Percentiles rank a stretch among this genome's conserved stretches.
Evolutionary conservation across 2,329 filamentous ascomycete species (phyloP).

Genomic region (Fusarium kyushuense): DNA sequence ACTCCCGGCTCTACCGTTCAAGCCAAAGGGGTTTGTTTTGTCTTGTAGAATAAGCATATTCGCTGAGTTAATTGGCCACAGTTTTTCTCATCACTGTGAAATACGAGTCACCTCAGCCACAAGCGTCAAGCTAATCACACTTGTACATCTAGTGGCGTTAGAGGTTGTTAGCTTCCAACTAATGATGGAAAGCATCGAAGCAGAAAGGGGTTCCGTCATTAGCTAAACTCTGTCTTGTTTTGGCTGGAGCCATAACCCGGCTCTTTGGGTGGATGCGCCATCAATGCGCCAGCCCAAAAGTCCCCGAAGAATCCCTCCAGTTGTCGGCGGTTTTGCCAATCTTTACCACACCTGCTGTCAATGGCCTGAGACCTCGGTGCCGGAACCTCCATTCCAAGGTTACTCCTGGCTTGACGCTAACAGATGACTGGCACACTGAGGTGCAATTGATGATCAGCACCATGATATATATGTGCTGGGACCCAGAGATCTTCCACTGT

Average conservation of each 20-base stretch:
- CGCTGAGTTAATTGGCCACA: not conserved
- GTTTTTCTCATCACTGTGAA: not conserved
- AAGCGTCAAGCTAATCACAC: not conserved
- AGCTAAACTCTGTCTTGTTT: not conserved
- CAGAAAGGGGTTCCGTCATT: conserved; percentile 16
- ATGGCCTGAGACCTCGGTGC: conserved; percentile 20
- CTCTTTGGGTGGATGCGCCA: conserved; percentile 3
- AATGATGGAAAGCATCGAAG: not conserved
- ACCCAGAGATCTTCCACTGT: conserved; percentile 12
- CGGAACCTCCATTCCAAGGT: conserved; percentile 5
- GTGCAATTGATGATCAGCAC: not conserved
- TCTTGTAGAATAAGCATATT: not conserved
- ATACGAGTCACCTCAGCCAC: not conserved
- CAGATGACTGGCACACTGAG: not conserved
- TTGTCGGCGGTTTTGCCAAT: conserved; percentile 26
- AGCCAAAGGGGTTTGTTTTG: not conserved
- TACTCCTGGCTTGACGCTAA: conserved; percentile 1
- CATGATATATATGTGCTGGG: conserved; percentile 26
- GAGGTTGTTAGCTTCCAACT: not conserved
- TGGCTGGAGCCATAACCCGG: not conserved
- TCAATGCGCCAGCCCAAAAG: conserved; percentile 14
- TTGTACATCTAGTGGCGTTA: not conserved
- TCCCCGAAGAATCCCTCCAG: not conserved
- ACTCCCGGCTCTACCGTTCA: not conserved
- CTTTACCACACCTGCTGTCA: conserved; percentile 27